Evolutionary conservation across 306 rosid species (phyloP), one percentile per base, ranked within the genome.

Genomic region (Ammopiptanthus mongolicus): DNA sequence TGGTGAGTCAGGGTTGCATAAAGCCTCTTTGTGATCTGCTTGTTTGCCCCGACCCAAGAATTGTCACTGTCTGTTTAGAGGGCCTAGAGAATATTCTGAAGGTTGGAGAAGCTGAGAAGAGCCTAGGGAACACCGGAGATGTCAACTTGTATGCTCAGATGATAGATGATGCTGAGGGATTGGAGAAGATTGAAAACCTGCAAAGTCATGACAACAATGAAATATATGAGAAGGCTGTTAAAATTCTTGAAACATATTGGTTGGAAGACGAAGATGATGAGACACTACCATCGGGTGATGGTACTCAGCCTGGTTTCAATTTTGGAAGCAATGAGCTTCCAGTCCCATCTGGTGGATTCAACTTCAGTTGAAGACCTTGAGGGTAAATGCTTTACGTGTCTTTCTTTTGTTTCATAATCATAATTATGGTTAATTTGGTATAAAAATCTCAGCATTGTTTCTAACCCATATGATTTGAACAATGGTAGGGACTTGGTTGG

Each of bases 1-100:
- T 92, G 89, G 93, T 83, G 77, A 48, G 70, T 34, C 91, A 89
- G 53, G 90, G 90, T 46, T 88, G 93, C 79, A 82, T 92, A 83
- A 92, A 89, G 74, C 97, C 97, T 22, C 82, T 92, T n/a, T 89
- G 97, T 41, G 97, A 92, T 78, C 90, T 89, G 76, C 97, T 92
- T 76, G 65, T 83, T 34, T 92, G 96, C 88, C 93, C 97, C 2
- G 97, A 92, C 78, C 88, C 96, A 65, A 89, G 87, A 63, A 85
- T 92, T 44, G 81, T 88, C 62, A 85, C 89, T 1, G 91, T 92
- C 67, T 89, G 97, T 84, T 84, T 92, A 66, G 96, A 89, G 68
- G 96, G 93, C 51, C 62, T 92, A 59, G 90, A 89, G 78, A 92
- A 92, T 79, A 89, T 92, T 82, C 78, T 92, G 82, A 86, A 84